Evolutionary conservation across 2,329 filamentous ascomycete species (phyloP).

Genomic region (Verticillium nubilum): DNA sequence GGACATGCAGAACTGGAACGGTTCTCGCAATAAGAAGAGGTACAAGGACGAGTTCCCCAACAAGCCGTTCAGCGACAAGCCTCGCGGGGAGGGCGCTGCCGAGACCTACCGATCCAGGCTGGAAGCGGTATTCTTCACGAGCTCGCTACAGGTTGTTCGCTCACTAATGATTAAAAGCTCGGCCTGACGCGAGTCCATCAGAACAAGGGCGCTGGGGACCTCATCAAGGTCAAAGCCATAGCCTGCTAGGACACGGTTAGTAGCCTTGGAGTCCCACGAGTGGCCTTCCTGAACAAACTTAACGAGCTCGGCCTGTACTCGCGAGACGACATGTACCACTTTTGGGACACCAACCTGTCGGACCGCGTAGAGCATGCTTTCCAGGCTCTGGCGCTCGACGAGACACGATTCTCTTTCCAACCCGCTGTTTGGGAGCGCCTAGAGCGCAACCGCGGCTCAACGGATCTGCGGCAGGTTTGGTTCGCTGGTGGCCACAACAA

Average conservation of each 20-base stretch:
- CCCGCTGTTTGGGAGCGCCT: slow-evolving; percentile 50
- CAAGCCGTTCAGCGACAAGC: slow-evolving; percentile 42
- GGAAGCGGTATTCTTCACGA: slow-evolving; percentile 25
- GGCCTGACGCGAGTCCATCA: slow-evolving; percentile 36
- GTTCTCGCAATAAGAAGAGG: slow-evolving; percentile 22
- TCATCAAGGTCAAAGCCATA: slow-evolving; percentile 42
- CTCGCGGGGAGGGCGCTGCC: slow-evolving; percentile 35
- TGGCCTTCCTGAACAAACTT: slow-evolving; percentile 38
- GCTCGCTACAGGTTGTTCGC: not conserved
- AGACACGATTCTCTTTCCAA: slow-evolving; percentile 47
- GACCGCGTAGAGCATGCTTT: slow-evolving; percentile 51
- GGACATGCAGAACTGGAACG: slow-evolving; percentile 50
- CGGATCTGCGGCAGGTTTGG: slow-evolving; percentile 50
- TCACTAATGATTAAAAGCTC: not conserved
- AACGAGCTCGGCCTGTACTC: not conserved
- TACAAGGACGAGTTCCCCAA: slow-evolving; percentile 38
- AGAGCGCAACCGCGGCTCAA: slow-evolving; percentile 28
- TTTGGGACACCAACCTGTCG: slow-evolving; percentile 49
- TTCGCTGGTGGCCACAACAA: slow-evolving; percentile 70
- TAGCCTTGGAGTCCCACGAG: slow-evolving; percentile 38
- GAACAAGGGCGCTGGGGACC: slow-evolving; percentile 24
- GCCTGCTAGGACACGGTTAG: slow-evolving; percentile 39
- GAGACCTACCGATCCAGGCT: slow-evolving; percentile 37
- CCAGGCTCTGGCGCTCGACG: slow-evolving; percentile 54
- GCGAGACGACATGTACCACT: slow-evolving; percentile 35